Conservation (phyloP, 1,139 yeast genomes). For the Meyerozyma athensensis region DNA sequence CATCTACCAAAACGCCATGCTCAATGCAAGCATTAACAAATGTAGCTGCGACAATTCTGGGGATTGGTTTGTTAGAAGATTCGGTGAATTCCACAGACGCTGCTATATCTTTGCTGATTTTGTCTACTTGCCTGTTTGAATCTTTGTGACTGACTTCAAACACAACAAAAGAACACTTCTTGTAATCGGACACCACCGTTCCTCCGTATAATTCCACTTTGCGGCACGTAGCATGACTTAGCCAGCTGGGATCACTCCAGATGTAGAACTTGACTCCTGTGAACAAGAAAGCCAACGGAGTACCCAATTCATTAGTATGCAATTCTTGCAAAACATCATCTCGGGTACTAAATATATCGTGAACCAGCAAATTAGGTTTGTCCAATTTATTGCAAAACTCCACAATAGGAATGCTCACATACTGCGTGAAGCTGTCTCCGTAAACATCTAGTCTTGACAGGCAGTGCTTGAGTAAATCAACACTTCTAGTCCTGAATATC, state of each 20-base stretch:
- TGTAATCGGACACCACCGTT: constrained; percentile 10
- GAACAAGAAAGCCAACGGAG: constrained; percentile 7
- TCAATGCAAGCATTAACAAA: constrained; percentile 43
- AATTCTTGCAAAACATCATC: constrained; percentile 6
- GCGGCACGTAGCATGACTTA: constrained; percentile 10
- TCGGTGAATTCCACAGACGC: constrained; percentile 14
- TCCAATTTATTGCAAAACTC: constrained; percentile 9
- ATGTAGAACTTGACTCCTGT: constrained; percentile 21
- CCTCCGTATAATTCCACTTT: constrained; percentile 35
- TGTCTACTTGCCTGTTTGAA: constrained; percentile 10
- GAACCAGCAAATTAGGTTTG: constrained; percentile 5
- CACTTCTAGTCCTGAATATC: constrained; percentile 27
- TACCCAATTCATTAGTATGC: constrained; percentile 10
- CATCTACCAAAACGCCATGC: constrained; percentile 40
- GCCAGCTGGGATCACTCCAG: constrained; percentile 10
- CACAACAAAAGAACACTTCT: constrained; percentile 24
- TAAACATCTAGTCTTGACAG: constrained; percentile 36
- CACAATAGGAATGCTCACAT: constrained; percentile 8
- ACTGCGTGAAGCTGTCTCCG: constrained; percentile 51
- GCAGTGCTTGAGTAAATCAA: constrained; percentile 16
- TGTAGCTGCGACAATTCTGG: constrained; percentile 39
- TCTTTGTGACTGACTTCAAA: constrained; percentile 10
- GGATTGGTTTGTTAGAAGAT: constrained; percentile 24
- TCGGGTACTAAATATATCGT: constrained; percentile 3
- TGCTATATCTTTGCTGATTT: constrained; percentile 19